A percentile compares a stretch with the other conserved stretches of the same genome.
Evolutionary conservation across 345 rosid species (phyloP).

Genomic region (Mangifera indica): DNA sequence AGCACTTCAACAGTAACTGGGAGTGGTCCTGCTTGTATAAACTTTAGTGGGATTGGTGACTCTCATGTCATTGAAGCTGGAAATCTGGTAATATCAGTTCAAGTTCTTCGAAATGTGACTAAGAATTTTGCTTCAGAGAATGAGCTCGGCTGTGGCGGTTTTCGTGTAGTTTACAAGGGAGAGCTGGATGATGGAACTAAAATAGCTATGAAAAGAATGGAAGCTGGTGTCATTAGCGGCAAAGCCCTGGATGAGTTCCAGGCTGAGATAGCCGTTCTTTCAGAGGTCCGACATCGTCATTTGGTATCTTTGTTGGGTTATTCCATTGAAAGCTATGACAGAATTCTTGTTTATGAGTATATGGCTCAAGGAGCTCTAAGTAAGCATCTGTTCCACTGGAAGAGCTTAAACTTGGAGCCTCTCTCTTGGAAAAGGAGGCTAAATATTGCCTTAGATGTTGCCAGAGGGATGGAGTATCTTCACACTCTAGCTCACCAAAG

Average conservation of each 20-base stretch:
- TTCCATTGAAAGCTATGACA: slow-evolving; percentile 60
- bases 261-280: slow-evolving; percentile 74
- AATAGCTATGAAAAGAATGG: slow-evolving; percentile 84
- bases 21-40: slow-evolving; percentile 53
- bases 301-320: slow-evolving; percentile 72
- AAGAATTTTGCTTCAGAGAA: slow-evolving; percentile 60
- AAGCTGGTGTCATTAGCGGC: slow-evolving; percentile 52
- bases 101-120: slow-evolving; percentile 71
- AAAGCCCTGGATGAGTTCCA: slow-evolving; percentile 69
- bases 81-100: slow-evolving; percentile 67
- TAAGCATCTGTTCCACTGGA: slow-evolving; percentile 75
- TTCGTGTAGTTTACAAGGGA: slow-evolving; percentile 76
- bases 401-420: slow-evolving; percentile 60
- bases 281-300: slow-evolving; percentile 72
- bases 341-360: slow-evolving; percentile 73
- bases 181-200: slow-evolving; percentile 69
- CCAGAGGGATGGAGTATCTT: slow-evolving; percentile 80
- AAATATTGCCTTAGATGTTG: slow-evolving; percentile 71
- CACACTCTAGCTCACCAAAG: slow-evolving; percentile 68
- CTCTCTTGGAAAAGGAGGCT: slow-evolving; percentile 69
- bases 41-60: slow-evolving; percentile 45
- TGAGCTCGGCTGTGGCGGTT: slow-evolving; percentile 79
- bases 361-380: slow-evolving; percentile 82
- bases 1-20: slow-evolving; percentile 41
- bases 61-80: slow-evolving; percentile 71